Evolutionary conservation across 2,329 filamentous ascomycete genomes (phyloP), one percentile per base, ranked within the genome.

Genomic region (Microcyclospora tardicrescens): DNA sequence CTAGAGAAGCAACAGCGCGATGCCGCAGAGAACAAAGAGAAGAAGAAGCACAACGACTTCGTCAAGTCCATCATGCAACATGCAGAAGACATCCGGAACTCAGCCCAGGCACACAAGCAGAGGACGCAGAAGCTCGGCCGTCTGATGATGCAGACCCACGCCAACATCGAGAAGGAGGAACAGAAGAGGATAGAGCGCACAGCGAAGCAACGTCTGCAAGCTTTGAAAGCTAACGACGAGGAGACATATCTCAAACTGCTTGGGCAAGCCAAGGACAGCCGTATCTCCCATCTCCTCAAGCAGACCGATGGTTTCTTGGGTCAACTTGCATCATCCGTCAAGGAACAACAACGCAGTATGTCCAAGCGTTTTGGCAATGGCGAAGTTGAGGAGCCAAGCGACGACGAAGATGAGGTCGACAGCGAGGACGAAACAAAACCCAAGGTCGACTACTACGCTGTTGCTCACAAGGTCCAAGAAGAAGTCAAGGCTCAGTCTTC

Each of bases 1-100:
- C 77, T 98, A 2, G 91, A 98, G 74, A 96, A 96, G 67, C 87
- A 98, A 61, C 91, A 98, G 60, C 84, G 91, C 41, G 89, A 96
- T 61, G 89, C 87, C 32, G 83, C 91, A 42, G 89, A 96, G 66
- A 84, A 83, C 49, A 84, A 93, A 46, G 91, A 98, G 66, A 94
- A 93, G 77, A 91, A 93, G 77, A 94, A 93, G 66, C 89, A 96
- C 57, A 76, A 73, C 43, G 89, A 96, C 59, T 94, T 93, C 62
- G 72, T 98, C 42, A 79, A 84, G 46, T 82, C 87, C 28, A 85
- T 98, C 37, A 73, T 84, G 49, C 79, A 77, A 48, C 89, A 95
- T 60, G 77, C 82, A 40, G 72, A 75, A 35, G 86, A 94, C 50
- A 77, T 96, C 33, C 71, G 75, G 42, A 78, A 77, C 43, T 72